Base-by-base conservation (phyloP, 2,329 filamentous ascomycete species). In the Cladosporium phlei region DNA sequence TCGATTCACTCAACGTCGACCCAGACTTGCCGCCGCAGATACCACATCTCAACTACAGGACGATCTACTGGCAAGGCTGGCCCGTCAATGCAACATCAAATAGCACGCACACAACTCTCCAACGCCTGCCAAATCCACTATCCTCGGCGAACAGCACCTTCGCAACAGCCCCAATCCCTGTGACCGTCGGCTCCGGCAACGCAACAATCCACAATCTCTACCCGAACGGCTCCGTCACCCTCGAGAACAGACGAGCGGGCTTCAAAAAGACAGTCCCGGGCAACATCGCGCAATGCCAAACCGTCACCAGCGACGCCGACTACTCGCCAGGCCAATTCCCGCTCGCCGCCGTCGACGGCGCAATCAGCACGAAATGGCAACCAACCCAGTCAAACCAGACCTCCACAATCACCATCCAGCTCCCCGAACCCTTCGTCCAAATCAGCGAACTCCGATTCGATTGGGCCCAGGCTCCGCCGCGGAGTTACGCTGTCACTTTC, bases 251-350 rank as follows among this genome's bases (percentile, higher is more conserved):
- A 7, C 71, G 74, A 16, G 74, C 77, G 47, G 76, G 75, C 50
- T 66, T 74, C 17, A 70, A 71, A 11, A 66, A 72, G 24, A 83
- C 82, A 0, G 65, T 77, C 2, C 57, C 69, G 0, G 75, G 75
- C 7, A 86, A 88, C 59, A 69, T 86, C 21, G 71, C 78, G 0
- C 83, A 88, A 66, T 88, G 83, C 61, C 72, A 69, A 3, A 71
- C 79, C 1, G 51, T 46, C n/a, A 42, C 52, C 3, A 78, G 76
- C 2, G 60, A 67, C 0, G 61, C 73, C 29, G 58, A 62, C 2
- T 78, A 74, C 57, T 66, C 74, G 20, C 76, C 80, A 0, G 85
- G 84, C 11, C 85, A 88, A 62, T 85, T 87, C 66, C 82, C 84
- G 1, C 70, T 84, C 43, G 73, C 76, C 0, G 82, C 80, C 2